Evolutionary conservation across 352 stramenopile species (phyloP).

Genomic region (Phytopythium litorale): DNA sequence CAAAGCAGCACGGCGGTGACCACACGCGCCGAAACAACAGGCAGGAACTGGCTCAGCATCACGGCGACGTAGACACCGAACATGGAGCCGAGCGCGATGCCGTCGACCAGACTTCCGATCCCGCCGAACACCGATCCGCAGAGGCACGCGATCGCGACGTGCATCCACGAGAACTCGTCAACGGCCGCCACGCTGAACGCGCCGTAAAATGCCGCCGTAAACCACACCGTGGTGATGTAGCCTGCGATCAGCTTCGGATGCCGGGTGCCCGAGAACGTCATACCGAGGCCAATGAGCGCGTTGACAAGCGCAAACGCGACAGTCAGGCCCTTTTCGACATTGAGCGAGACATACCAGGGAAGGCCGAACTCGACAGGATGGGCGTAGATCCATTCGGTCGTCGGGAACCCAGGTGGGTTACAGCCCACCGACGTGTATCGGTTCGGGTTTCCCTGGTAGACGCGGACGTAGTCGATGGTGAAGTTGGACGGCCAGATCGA

Average conservation of each 20-base stretch:
- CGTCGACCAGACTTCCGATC: slow-evolving; percentile 56
- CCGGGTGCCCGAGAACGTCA: slow-evolving; percentile 52
- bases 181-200: slow-evolving; percentile 45
- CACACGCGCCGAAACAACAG: slow-evolving; percentile 51
- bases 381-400: slow-evolving; percentile 88
- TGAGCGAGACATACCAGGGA: slow-evolving; percentile 76
- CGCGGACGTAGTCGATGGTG: slow-evolving; percentile 94
- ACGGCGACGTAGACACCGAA: slow-evolving; percentile 64
- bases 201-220: slow-evolving; percentile 70
- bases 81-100: slow-evolving; percentile 52
- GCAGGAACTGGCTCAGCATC: slow-evolving; percentile 64
- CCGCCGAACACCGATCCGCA: slow-evolving; percentile 71
- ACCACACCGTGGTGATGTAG: slow-evolving; percentile 57
- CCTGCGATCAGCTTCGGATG: slow-evolving; percentile 47
- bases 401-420: slow-evolving; percentile 89
- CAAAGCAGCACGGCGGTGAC: slow-evolving; percentile 44
- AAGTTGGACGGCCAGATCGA: slow-evolving; percentile 91
- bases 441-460: slow-evolving; percentile 93
- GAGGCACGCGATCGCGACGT: slow-evolving; percentile 56
- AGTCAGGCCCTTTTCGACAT: slow-evolving; percentile 37
- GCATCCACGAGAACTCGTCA: slow-evolving; percentile 62
- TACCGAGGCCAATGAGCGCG: slow-evolving; percentile 41
- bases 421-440: slow-evolving; percentile 91
- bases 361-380: slow-evolving; percentile 85
- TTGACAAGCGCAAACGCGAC: slow-evolving; percentile 60